Percentiles rank a stretch among this genome's conserved stretches.
Conservation (phyloP, 768 basidiomycete species). For the Calocera viscosa region DNA sequence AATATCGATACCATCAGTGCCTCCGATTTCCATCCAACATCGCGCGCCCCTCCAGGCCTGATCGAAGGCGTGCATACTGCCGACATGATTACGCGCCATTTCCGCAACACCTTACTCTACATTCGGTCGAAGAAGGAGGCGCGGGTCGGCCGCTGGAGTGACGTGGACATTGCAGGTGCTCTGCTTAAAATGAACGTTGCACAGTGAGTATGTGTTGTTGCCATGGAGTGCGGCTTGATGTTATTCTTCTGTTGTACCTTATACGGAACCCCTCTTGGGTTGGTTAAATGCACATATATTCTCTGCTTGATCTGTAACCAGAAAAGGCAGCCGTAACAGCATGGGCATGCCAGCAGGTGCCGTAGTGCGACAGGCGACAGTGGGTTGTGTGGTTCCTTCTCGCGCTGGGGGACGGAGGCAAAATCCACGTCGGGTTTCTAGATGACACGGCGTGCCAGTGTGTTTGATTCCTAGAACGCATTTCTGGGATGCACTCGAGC, state of each 20-base stretch:
- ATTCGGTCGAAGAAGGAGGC: constrained; percentile 61
- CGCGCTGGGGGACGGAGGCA: no score
- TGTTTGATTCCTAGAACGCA: no score
- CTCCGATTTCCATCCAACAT: constrained; percentile 75
- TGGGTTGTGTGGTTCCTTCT: no score
- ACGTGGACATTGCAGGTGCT: constrained; percentile 81
- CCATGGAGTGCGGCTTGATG: not conserved
- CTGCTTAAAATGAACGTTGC: constrained; percentile 74
- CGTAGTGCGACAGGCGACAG: no score
- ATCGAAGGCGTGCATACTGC: constrained; percentile 87
- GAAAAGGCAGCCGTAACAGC: not conserved
- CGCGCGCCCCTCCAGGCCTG: constrained; percentile 74
- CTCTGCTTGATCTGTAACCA: not conserved
- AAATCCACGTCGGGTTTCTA: no score
- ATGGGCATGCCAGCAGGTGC: no score
- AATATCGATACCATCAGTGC: constrained; percentile 86
- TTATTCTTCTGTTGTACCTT: constrained; percentile 1
- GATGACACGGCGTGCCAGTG: no score
- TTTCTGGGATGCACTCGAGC: no score
- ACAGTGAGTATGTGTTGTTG: not conserved
- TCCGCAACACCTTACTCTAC: constrained; percentile 76
- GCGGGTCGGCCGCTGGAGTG: constrained; percentile 45
- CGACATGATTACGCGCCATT: constrained; percentile 88
- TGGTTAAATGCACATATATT: not conserved
- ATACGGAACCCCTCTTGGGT: not conserved